These are phyloP conservation scores for Taphrina sp. DNA, from an alignment of 1,139 yeast genomes.

Conservation along the genomic window DNA sequence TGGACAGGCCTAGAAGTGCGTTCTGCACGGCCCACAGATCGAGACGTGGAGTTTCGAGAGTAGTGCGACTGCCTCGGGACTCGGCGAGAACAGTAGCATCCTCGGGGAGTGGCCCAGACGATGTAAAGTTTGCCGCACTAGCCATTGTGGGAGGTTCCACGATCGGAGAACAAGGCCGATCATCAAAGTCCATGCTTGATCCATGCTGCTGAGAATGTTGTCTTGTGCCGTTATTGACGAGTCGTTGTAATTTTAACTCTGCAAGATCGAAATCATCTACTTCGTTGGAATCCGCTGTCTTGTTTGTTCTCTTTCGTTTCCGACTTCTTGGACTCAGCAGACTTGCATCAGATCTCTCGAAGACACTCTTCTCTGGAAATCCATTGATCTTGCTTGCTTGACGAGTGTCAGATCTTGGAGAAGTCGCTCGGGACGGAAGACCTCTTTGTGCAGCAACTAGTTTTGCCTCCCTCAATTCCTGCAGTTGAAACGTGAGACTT, in stretches of 20 bases:
- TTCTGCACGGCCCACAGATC: background rate
- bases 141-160: too few species aligned
- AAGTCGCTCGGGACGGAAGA: background rate
- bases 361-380: slow-evolving; percentile 5
- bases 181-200: background rate
- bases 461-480: slow-evolving; percentile 23
- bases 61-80: background rate
- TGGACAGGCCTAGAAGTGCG: background rate
- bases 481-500: slow-evolving; percentile 22
- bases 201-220: background rate
- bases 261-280: slow-evolving; percentile 19
- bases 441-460: background rate
- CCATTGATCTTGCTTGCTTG: background rate
- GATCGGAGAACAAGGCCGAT: background rate
- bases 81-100: background rate
- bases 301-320: slow-evolving; percentile 1
- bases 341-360: too few species aligned
- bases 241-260: background rate
- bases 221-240: background rate
- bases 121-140: too few species aligned
- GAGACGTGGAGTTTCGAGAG: background rate
- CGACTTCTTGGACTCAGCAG: too few species aligned
- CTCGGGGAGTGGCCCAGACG: too few species aligned
- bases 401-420: background rate
- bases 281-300: background rate